These are phyloP conservation scores for Lolium multiflorum DNA, from an alignment of 176 grass and related monocot species.

Conservation along the genomic window DNA sequence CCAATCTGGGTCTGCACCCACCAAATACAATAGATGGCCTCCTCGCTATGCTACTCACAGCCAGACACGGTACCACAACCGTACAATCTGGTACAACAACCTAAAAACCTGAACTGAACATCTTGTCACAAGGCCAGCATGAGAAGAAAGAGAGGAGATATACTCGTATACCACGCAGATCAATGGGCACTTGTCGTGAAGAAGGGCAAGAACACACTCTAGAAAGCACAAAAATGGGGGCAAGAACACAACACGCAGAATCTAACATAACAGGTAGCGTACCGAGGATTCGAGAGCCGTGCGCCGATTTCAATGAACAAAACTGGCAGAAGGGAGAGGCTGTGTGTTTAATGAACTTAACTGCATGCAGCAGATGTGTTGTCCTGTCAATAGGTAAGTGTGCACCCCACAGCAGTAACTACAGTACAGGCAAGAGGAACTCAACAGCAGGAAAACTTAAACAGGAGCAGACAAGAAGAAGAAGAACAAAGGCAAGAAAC, in stretches of 20 bases:
- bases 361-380: slow-evolving; percentile 38
- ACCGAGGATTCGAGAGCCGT: neutral
- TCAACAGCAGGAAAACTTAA: neutral
- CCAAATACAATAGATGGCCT: slow-evolving; percentile 6
- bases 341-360: slow-evolving; percentile 42
- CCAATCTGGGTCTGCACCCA: slow-evolving; percentile 5
- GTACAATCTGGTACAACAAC: neutral
- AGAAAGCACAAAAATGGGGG: neutral
- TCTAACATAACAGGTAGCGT: neutral
- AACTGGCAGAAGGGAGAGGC: slow-evolving; percentile 10
- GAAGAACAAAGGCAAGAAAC: neutral
- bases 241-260: slow-evolving; percentile 1
- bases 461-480: neutral
- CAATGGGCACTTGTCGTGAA: neutral
- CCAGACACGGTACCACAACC: slow-evolving; percentile 22
- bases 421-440: slow-evolving; percentile 32
- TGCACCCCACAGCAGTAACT: slow-evolving; percentile 32
- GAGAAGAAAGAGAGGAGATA: slow-evolving; percentile 4
- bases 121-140: neutral
- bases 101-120: slow-evolving; percentile 29
- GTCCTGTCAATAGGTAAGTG: neutral
- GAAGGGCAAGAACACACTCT: neutral
- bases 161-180: neutral
- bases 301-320: slow-evolving; percentile 30
- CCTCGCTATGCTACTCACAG: neutral